Conservation (phyloP, 2,329 filamentous ascomycete species). For the Claviceps spartinae region DNA sequence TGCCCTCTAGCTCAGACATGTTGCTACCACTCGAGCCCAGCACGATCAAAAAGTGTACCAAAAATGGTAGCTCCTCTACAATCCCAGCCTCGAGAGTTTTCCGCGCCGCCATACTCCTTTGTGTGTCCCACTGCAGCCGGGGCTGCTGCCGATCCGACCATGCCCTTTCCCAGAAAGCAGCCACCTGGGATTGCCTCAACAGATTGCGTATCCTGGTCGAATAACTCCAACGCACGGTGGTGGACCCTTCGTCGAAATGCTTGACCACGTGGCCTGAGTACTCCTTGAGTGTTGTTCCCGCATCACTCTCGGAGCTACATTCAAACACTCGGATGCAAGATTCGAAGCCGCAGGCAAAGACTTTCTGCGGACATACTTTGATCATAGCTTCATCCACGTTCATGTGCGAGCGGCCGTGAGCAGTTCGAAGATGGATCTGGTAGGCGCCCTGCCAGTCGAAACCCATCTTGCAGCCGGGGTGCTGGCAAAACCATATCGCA, state of each 20-base stretch:
- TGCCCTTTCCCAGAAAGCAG: constrained; percentile 23
- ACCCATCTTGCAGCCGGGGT: constrained; percentile 28
- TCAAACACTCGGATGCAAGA: constrained; percentile 31
- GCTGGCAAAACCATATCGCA: constrained; percentile 31
- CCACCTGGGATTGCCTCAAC: constrained; percentile 25
- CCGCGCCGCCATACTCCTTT: constrained; percentile 26
- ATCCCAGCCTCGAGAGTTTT: constrained; percentile 33
- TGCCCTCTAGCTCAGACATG: not conserved
- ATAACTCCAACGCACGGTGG: constrained; percentile 29
- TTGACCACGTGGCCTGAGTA: constrained; percentile 33
- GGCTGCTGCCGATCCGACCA: constrained; percentile 22
- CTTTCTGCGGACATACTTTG: constrained; percentile 30
- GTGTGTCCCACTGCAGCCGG: constrained; percentile 27
- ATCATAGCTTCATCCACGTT: constrained; percentile 28
- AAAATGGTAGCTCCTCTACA: constrained; percentile 23
- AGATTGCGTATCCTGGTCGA: constrained; percentile 31
- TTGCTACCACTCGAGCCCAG: constrained; percentile 16
- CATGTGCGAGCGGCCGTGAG: constrained; percentile 28
- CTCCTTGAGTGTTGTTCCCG: constrained; percentile 26
- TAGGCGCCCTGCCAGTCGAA: constrained; percentile 36
- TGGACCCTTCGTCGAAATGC: constrained; percentile 30
- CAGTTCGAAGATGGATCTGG: constrained; percentile 31
- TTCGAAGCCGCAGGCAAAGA: constrained; percentile 35
- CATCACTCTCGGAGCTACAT: constrained; percentile 25
- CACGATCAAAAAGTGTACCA: constrained; percentile 26